Conservation (phyloP, 2,329 filamentous ascomycete species). For the Aureobasidium sp. region DNA sequence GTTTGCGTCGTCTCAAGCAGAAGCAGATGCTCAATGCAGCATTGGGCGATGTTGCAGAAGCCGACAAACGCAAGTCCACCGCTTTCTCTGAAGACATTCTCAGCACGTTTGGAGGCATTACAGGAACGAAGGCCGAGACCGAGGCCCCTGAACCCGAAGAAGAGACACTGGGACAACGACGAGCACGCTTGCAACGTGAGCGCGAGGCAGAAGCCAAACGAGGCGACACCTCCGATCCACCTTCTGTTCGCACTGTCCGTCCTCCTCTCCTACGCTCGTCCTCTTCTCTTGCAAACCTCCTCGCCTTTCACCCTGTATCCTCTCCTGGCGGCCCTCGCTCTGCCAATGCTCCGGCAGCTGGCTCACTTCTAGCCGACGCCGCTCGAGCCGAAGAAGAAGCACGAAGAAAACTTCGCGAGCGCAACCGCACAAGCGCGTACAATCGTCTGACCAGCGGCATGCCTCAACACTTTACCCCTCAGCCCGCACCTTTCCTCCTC, state of each 20-base stretch:
- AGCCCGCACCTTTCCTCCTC: not conserved
- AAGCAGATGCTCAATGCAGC: slow-evolving; percentile 41
- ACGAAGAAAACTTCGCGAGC: not conserved
- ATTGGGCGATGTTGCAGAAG: slow-evolving; percentile 38
- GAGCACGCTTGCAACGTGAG: slow-evolving; percentile 63
- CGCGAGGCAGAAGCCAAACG: slow-evolving; percentile 34
- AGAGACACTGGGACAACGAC: slow-evolving; percentile 71
- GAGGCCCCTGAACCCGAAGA: slow-evolving; percentile 44
- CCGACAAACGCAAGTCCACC: slow-evolving; percentile 20
- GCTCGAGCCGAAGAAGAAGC: not conserved
- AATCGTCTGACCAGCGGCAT: not conserved
- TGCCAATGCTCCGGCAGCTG: slow-evolving; percentile 23
- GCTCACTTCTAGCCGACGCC: not conserved
- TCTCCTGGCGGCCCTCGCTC: slow-evolving; percentile 16
- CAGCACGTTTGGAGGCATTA: slow-evolving; percentile 35
- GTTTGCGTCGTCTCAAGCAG: slow-evolving; percentile 55
- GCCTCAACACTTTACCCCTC: not conserved
- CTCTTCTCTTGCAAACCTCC: slow-evolving; percentile 53
- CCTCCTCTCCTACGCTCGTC: slow-evolving; percentile 33
- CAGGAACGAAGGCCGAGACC: slow-evolving; percentile 36
- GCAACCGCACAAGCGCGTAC: slow-evolving; percentile 1
- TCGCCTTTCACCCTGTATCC: slow-evolving; percentile 44
- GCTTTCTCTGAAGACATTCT: slow-evolving; percentile 64
- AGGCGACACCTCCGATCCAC: slow-evolving; percentile 11
- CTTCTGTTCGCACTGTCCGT: slow-evolving; percentile 26